Percentiles rank a stretch among this genome's conserved stretches.
Evolutionary conservation across 441 rosid genomes (phyloP).

Genomic region (Breynia disticha): DNA sequence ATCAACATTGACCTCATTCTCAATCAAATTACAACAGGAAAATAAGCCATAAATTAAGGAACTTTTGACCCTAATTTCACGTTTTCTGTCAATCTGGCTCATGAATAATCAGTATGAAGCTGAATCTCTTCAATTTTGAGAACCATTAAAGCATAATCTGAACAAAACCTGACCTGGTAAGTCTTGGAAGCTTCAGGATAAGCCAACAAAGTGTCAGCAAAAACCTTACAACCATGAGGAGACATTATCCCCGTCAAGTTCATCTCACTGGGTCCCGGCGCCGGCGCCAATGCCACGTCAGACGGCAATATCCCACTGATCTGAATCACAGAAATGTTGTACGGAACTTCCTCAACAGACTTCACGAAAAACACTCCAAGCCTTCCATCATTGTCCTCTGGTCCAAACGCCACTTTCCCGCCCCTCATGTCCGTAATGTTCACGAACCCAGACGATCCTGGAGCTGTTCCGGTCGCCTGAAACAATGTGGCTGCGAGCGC

Average conservation of each 20-base stretch:
- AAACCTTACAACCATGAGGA: constrained; percentile 81
- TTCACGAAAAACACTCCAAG: constrained; percentile 60
- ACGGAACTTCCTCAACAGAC: constrained; percentile 61
- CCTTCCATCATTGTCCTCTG: constrained; percentile 43
- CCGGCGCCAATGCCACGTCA: constrained; percentile 61
- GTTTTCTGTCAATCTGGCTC: too few relatives aligned
- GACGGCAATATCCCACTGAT: constrained; percentile 58
- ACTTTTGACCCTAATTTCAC: too few relatives aligned
- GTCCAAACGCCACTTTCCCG: constrained; percentile 83
- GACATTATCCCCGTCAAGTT: constrained; percentile 73
- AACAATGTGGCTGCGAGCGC: constrained; percentile 82
- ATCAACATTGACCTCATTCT: not conserved
- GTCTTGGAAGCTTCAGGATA: constrained; percentile 55
- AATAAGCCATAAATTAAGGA: too few relatives aligned
- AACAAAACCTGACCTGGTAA: constrained; percentile 38
- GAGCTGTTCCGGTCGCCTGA: constrained; percentile 82
- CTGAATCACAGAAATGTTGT: constrained; percentile 79
- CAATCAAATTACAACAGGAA: not conserved
- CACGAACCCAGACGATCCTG: constrained; percentile 74
- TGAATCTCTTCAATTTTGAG: too few relatives aligned
- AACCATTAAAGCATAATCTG: too few relatives aligned
- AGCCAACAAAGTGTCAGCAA: constrained; percentile 65
- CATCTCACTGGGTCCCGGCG: constrained; percentile 64
- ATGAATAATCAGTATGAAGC: too few relatives aligned
- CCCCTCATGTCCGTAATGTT: constrained; percentile 77